Percentiles rank a stretch among this genome's conserved stretches.
These are phyloP conservation scores for Phytophthora fragariaefolia DNA, from an alignment of 352 stramenopile genomes.

Conservation along the genomic window DNA sequence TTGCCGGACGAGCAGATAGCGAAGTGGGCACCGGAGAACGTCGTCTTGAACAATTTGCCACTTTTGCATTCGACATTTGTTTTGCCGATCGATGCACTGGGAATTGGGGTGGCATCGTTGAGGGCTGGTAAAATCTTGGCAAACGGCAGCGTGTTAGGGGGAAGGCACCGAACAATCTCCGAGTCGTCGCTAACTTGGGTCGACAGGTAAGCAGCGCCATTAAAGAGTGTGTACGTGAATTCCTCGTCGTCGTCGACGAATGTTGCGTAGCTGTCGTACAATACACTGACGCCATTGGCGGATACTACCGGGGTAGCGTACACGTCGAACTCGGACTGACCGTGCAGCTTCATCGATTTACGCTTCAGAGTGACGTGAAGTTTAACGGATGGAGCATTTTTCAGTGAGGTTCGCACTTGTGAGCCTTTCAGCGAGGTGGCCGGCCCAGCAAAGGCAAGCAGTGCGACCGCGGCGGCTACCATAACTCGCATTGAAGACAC, in stretches of 20 bases:
- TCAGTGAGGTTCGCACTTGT: not conserved
- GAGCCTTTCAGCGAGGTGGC: not conserved
- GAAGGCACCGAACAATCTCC: constrained; percentile 31
- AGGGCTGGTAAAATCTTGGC: constrained; percentile 38
- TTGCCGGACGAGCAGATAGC: constrained; percentile 36
- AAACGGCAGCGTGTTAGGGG: constrained; percentile 27
- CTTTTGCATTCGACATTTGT: constrained; percentile 29
- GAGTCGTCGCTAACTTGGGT: not conserved
- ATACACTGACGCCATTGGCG: constrained; percentile 7
- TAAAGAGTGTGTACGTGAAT: constrained; percentile 34
- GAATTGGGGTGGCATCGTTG: constrained; percentile 26
- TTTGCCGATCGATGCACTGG: constrained; percentile 23
- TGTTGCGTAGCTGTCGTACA: constrained; percentile 35
- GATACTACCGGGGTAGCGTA: constrained; percentile 35
- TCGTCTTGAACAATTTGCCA: constrained; percentile 42
- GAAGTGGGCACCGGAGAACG: constrained; percentile 35
- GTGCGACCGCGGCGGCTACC: not conserved
- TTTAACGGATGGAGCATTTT: constrained; percentile 30
- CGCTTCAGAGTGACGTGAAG: constrained; percentile 42
- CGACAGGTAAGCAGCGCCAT: constrained; percentile 34
- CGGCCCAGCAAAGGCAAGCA: not conserved
- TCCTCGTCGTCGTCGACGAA: constrained; percentile 17
- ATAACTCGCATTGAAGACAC: not conserved
- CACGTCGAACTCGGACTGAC: constrained; percentile 37
- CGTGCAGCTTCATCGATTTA: constrained; percentile 33